Evolutionary conservation across 441 rosid genomes (phyloP).

Genomic region (Eugenia klotzschiana): DNA sequence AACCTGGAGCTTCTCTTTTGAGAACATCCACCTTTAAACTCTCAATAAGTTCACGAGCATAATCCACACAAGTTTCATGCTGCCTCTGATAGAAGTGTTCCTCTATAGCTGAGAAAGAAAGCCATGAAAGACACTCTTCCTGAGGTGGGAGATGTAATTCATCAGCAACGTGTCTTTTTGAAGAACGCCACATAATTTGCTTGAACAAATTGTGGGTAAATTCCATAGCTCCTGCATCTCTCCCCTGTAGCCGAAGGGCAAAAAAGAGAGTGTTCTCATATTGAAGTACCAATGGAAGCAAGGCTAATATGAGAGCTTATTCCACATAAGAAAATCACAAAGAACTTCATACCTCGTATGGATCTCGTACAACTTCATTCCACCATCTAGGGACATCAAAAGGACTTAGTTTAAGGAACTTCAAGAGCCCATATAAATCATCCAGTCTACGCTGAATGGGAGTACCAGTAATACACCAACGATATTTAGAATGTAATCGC

Average conservation of each 20-base stretch:
- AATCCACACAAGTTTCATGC: constrained; percentile 87
- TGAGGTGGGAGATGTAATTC: constrained; percentile 91
- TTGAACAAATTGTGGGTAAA: constrained; percentile 65
- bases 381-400: constrained; percentile 82
- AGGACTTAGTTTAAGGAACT: constrained; percentile 74
- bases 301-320: not conserved
- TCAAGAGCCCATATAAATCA: constrained; percentile 80
- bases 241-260: constrained; percentile 31
- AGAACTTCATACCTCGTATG: constrained; percentile 56
- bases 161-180: constrained; percentile 78
- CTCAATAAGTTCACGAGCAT: constrained; percentile 82
- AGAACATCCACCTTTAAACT: constrained; percentile 67
- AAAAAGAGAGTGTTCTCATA: not conserved
- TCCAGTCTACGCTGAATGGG: constrained; percentile 93
- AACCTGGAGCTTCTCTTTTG: constrained; percentile 60
- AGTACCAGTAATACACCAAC: constrained; percentile 96
- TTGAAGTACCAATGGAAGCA: not conserved
- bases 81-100: constrained; percentile 90
- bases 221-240: constrained; percentile 58
- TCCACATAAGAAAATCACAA: not conserved
- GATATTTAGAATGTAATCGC: constrained; percentile 65
- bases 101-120: constrained; percentile 84
- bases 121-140: constrained; percentile 85
- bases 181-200: constrained; percentile 95
- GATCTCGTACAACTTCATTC: constrained; percentile 78